Conservation (phyloP, 2,329 filamentous ascomycete genomes). For the Cladosporium phlei region DNA sequence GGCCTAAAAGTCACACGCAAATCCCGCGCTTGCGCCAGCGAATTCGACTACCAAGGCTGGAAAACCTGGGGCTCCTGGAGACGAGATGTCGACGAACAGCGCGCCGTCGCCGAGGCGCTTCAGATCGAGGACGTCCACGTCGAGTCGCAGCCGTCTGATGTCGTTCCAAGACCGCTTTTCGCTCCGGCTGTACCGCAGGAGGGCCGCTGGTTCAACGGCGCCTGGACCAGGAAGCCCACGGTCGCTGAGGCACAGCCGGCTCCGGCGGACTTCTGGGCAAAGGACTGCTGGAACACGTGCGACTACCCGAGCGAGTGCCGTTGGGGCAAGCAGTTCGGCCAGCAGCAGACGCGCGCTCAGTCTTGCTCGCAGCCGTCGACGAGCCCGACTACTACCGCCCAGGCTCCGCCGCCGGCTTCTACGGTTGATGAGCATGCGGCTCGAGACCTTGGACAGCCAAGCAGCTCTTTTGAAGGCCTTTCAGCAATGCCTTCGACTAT, state of each 20-base stretch:
- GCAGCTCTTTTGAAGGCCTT: neutral
- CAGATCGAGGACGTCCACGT: neutral
- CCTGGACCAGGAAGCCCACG: conserved; percentile 16
- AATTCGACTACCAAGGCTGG: conserved; percentile 53
- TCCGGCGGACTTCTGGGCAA: conserved; percentile 16
- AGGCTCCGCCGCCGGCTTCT: conserved; percentile 1
- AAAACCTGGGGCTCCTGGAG: conserved; percentile 44
- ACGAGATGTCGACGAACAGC: conserved; percentile 22
- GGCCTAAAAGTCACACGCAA: conserved; percentile 27
- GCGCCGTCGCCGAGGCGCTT: conserved; percentile 21
- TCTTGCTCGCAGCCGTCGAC: neutral
- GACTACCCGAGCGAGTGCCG: conserved; percentile 46
- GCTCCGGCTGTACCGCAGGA: conserved; percentile 11
- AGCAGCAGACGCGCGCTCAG: conserved; percentile 13
- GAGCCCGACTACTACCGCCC: too few species aligned
- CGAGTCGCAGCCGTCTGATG: too few species aligned
- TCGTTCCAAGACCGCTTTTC: conserved; percentile 7
- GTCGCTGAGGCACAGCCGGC: neutral
- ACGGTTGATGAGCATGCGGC: neutral
- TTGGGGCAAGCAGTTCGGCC: conserved; percentile 33
- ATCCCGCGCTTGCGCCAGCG: conserved; percentile 43
- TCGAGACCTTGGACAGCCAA: conserved; percentile 12
- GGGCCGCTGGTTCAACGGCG: conserved; percentile 19
- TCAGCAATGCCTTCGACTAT: neutral
- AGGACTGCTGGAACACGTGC: conserved; percentile 43